phyloP scores from a whole-genome alignment of 257 asterid species.

The Jaltomata sinuosa region DNA sequence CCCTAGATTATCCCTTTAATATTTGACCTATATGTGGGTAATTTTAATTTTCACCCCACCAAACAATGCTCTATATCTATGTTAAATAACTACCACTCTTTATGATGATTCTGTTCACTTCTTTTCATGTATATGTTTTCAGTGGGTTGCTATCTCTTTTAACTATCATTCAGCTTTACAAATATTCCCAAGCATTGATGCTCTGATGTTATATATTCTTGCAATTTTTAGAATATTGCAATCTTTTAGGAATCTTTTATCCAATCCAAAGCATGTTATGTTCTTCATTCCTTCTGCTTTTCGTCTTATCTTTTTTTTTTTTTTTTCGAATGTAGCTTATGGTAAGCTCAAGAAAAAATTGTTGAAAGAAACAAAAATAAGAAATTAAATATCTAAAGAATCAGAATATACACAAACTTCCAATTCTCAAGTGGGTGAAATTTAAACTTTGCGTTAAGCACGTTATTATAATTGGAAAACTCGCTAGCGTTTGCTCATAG shows the following conservation, averaged over 20 bases:
- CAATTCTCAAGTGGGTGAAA: background rate
- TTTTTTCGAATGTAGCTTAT: background rate
- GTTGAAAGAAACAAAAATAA: background rate
- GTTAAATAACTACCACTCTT: conserved; percentile 8
- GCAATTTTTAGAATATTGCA: background rate
- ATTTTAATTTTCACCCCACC: conserved; percentile 2
- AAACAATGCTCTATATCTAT: background rate
- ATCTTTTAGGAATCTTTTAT: conserved; percentile 2
- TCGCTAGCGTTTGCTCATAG: too few relatives aligned
- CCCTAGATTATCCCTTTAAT: background rate
- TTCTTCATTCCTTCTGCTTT: background rate
- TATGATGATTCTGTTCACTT: conserved; percentile 16
- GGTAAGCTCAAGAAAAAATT: background rate
- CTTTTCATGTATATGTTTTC: conserved; percentile 15
- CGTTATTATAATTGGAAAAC: background rate
- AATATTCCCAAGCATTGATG: conserved; percentile 10
- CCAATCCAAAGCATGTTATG: background rate
- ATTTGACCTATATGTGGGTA: background rate
- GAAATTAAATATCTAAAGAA: background rate
- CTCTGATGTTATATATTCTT: background rate
- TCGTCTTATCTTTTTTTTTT: background rate
- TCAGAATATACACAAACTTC: background rate
- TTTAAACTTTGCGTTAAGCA: background rate
- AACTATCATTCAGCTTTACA: background rate
- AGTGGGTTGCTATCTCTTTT: conserved; percentile 2